Percentiles rank a stretch among this genome's conserved stretches.
Evolutionary conservation across 2,329 filamentous ascomycete genomes (phyloP).

Genomic region (Amesomyces nigricolor): DNA sequence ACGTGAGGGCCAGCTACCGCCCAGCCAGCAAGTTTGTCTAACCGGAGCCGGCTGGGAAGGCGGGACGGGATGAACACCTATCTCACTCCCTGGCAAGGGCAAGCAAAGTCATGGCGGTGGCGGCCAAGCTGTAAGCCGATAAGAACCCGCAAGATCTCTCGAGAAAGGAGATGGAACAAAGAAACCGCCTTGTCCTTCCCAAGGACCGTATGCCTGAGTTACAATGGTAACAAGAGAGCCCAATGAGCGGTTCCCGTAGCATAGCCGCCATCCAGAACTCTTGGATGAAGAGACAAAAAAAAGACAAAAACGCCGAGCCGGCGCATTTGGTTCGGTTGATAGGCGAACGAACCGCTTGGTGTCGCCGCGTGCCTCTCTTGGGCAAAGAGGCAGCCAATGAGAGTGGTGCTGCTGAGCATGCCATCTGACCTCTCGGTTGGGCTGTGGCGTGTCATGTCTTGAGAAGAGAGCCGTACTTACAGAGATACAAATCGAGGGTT

Average conservation of each 20-base stretch:
- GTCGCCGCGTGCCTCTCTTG: not conserved
- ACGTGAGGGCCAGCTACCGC: not conserved
- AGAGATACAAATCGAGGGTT: not conserved
- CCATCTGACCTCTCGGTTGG: constrained; percentile 10
- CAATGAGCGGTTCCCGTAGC: not conserved
- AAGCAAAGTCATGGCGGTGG: not conserved
- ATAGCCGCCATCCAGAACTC: too few relatives aligned
- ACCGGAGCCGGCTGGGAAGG: not conserved
- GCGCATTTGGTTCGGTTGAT: not conserved
- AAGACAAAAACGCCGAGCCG: too few relatives aligned
- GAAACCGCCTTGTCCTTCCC: not conserved
- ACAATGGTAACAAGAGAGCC: not conserved
- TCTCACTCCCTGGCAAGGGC: not conserved
- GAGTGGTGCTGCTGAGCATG: constrained; percentile 7
- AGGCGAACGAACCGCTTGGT: constrained; percentile 1
- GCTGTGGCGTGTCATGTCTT: not conserved
- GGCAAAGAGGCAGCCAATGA: constrained; percentile 3
- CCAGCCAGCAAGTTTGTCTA: not conserved
- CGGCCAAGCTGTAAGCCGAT: not conserved
- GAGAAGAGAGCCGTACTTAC: not conserved
- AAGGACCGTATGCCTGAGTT: not conserved
- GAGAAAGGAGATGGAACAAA: not conserved
- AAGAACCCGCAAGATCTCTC: not conserved
- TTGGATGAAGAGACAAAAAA: too few relatives aligned
- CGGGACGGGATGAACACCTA: not conserved